Evolutionary conservation across 2,329 filamentous ascomycete species (phyloP), one percentile per base, ranked within the genome.

Genomic region (Plectosphaerella plurivora): DNA sequence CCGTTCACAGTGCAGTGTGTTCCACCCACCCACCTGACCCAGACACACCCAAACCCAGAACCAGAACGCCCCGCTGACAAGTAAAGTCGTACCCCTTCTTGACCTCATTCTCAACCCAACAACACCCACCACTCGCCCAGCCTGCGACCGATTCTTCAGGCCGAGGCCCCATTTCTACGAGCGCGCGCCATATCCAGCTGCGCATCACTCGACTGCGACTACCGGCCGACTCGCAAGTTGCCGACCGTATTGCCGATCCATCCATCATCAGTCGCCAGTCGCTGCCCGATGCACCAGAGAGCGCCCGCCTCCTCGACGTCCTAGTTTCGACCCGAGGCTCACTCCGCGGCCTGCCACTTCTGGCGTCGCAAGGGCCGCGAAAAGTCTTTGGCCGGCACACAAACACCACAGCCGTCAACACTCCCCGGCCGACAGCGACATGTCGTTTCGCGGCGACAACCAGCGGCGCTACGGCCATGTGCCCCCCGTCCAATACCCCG

Each of bases 401-500:
- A 33, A 41, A 35, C 41, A 25, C 36, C 41, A 41, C 36, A 22
- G 22, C 37, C 39, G 45, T 44, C 50, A 25, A 49, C 28, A 5
- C 28, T 12, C 28, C 28, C 11, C 28, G 28, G 28, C 28, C 28
- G 28, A 10, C 28, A 33, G 25, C 62, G 55, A 37, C 61, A 87
- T 87, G 83, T 86, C 83, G 52, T 87, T 86, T 65, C 75, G 79
- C 63, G 79, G 79, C 62, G 80, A 85, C 60, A 76, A 80, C 61
- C 79, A 82, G 65, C 77, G 81, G 67, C 80, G 83, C 45, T 87
- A 86, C 61, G 83, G 83, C 70, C 81, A 86, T 69, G 71, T 87
- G 48, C 83, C 84, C 56, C 84, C 83, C 15, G 82, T 83, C 28
- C 83, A 85, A 64, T 87, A 87, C 60, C 77, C 81, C 15, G 71